A percentile compares a stretch with the other conserved stretches of the same genome.
phyloP scores from a whole-genome alignment of 2,329 filamentous ascomycete species.

The Fusarium neocosmosporiellum region DNA sequence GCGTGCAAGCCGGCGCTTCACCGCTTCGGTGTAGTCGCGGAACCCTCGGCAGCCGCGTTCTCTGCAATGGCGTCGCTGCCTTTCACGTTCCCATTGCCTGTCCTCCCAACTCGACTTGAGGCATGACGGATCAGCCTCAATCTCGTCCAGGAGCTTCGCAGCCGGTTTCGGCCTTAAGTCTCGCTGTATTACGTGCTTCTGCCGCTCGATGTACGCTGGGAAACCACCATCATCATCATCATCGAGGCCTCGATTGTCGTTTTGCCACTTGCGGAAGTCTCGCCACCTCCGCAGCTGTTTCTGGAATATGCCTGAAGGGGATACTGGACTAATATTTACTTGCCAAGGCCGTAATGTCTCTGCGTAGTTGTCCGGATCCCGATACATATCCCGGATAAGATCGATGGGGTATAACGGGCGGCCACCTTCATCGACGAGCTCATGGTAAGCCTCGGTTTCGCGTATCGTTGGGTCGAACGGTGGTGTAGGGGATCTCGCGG shows the following conservation, averaged over 20 bases:
- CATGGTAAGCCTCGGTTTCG: conserved; percentile 42
- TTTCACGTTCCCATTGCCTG: not conserved
- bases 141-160: no score
- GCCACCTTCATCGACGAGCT: conserved; percentile 47
- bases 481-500: not conserved
- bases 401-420: conserved; percentile 45
- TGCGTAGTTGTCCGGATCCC: conserved; percentile 35
- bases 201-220: not conserved
- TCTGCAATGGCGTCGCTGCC: conserved; percentile 1
- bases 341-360: conserved; percentile 46
- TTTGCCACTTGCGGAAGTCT: conserved; percentile 47
- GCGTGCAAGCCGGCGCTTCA: conserved; percentile 41
- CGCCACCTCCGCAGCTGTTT: conserved; percentile 44
- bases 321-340: not conserved
- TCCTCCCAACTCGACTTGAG: conserved; percentile 17
- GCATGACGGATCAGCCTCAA: conserved; percentile 23
- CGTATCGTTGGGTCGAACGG: not conserved
- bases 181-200: no score
- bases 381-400: conserved; percentile 39
- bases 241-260: conserved; percentile 36
- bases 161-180: no score
- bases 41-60: conserved; percentile 37
- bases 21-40: conserved; percentile 40
- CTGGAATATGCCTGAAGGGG: conserved; percentile 23
- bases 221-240: conserved; percentile 36